Conservation (phyloP, 768 basidiomycete species). For the Auriscalpium microsporum region DNA sequence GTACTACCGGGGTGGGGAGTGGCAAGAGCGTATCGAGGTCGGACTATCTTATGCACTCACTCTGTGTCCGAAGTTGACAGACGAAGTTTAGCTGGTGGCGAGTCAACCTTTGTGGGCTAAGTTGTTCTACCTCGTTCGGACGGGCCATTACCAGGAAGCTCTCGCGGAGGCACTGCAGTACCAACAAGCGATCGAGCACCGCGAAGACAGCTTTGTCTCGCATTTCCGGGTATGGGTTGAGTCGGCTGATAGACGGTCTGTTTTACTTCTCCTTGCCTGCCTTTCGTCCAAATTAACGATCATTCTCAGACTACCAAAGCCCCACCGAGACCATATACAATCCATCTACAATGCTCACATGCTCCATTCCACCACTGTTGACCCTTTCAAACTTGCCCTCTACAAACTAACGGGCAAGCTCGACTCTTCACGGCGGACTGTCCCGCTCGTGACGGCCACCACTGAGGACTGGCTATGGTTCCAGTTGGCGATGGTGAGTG, state of each 20-base stretch:
- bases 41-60: slow-evolving; percentile 10
- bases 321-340: slow-evolving; percentile 73
- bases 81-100: slow-evolving; percentile 57
- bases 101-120: slow-evolving; percentile 91
- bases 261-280: not conserved
- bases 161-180: slow-evolving; percentile 63
- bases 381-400: slow-evolving; percentile 93
- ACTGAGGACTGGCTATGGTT: slow-evolving; percentile 99
- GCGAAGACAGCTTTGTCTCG: slow-evolving; percentile 75
- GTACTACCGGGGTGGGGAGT: slow-evolving; percentile 72
- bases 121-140: slow-evolving; percentile 85
- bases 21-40: slow-evolving; percentile 87
- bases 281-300: slow-evolving; percentile 2
- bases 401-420: slow-evolving; percentile 94
- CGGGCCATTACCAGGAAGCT: slow-evolving; percentile 76
- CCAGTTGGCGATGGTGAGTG: slow-evolving; percentile 74
- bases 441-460: slow-evolving; percentile 78
- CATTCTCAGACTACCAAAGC: slow-evolving; percentile 50
- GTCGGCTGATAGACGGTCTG: slow-evolving; percentile 68
- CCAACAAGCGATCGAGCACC: slow-evolving; percentile 63
- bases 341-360: slow-evolving; percentile 80
- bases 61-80: not conserved
- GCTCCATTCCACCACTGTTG: slow-evolving; percentile 77
- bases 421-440: slow-evolving; percentile 71
- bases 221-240: slow-evolving; percentile 81